These are phyloP conservation scores for Nemophila menziesii DNA, from an alignment of 257 asterid species.

Conservation along the genomic window DNA sequence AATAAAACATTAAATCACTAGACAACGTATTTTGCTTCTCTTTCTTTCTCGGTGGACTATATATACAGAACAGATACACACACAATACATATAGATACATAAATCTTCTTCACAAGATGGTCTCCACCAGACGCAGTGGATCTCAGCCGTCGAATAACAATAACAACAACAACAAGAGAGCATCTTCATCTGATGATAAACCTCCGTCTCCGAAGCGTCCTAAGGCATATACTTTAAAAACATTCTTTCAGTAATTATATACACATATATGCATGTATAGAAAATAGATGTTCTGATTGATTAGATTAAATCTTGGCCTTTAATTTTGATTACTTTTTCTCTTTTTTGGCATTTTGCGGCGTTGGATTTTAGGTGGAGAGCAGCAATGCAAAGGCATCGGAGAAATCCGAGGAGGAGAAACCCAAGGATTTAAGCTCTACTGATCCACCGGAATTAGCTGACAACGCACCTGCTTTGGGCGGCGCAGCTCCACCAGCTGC, in stretches of 20 bases:
- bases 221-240: conserved; percentile 33
- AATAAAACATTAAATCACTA: too few relatives aligned
- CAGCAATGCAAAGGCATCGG: conserved; percentile 36
- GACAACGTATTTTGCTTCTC: background rate
- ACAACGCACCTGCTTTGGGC: conserved; percentile 10
- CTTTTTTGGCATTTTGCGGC: conserved; percentile 17
- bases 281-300: background rate
- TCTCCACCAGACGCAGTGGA: conserved; percentile 92
- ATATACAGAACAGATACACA: too few relatives aligned
- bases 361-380: conserved; percentile 30
- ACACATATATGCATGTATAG: background rate
- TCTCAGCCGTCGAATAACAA: conserved; percentile 44
- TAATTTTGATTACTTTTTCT: background rate
- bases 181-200: conserved; percentile 56
- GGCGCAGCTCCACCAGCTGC: conserved; percentile 11
- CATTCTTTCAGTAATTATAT: background rate
- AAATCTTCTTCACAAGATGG: conserved; percentile 43
- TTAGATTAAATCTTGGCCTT: background rate
- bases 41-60: background rate
- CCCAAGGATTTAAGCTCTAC: conserved; percentile 49
- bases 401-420: conserved; percentile 39
- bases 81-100: background rate
- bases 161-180: conserved; percentile 46
- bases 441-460: conserved; percentile 40
- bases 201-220: conserved; percentile 74